Evolutionary conservation across 768 basidiomycete species (phyloP).

Genomic region (Chalciporus piperatus): DNA sequence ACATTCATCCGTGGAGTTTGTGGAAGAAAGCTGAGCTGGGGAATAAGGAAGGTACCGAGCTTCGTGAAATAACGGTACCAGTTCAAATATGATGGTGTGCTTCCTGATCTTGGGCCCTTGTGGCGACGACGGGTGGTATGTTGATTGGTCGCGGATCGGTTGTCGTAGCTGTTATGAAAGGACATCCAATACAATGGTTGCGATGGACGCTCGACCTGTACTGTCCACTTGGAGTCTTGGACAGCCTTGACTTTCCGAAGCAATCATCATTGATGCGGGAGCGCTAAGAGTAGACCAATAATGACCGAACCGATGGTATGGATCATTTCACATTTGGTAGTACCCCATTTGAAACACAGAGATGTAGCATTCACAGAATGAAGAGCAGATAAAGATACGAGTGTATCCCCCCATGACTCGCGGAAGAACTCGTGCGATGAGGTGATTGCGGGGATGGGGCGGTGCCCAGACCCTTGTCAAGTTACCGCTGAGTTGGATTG

Average conservation of each 20-base stretch:
- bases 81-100: not conserved
- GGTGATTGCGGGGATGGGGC: not conserved
- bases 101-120: not conserved
- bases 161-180: not conserved
- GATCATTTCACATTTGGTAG: not conserved
- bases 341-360: not conserved
- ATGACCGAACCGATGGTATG: not conserved
- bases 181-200: not conserved
- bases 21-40: not conserved
- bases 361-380: not conserved
- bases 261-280: not conserved
- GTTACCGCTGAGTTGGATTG: slow-evolving; percentile 12
- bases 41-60: not conserved
- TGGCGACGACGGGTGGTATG: not conserved
- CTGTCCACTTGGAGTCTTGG: too few species aligned
- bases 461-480: not conserved
- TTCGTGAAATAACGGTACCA: not conserved
- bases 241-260: not conserved
- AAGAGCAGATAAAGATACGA: not conserved
- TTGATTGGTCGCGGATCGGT: not conserved
- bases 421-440: not conserved
- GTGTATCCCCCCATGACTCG: slow-evolving; percentile 1
- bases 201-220: not conserved
- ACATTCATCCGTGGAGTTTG: not conserved
- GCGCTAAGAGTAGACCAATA: not conserved